Evolutionary conservation across 768 basidiomycete genomes (phyloP).

Genomic region (Boletus eberwhitei): DNA sequence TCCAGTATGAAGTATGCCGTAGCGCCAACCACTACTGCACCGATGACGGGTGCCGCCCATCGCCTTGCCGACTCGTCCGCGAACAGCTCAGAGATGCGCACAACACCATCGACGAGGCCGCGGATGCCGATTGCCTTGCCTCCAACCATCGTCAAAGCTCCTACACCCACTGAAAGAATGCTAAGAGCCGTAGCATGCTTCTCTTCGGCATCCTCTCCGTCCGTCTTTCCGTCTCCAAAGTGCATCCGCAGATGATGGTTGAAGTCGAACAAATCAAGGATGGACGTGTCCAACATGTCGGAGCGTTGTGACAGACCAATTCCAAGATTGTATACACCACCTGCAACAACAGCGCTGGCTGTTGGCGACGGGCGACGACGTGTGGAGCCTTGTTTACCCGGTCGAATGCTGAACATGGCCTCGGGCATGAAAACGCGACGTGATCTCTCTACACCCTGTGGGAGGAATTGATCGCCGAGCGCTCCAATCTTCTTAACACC

Average conservation of each 20-base stretch:
- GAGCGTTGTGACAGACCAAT: slow-evolving; percentile 75
- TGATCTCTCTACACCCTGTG: slow-evolving; percentile 75
- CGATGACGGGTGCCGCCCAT: slow-evolving; percentile 86
- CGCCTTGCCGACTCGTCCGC: slow-evolving; percentile 76
- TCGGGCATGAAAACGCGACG: slow-evolving; percentile 91
- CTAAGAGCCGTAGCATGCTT: slow-evolving; percentile 61
- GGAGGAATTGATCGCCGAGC: slow-evolving; percentile 76
- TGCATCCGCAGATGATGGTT: slow-evolving; percentile 73
- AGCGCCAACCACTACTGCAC: slow-evolving; percentile 69
- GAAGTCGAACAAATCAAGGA: slow-evolving; percentile 84
- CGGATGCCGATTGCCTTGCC: slow-evolving; percentile 77
- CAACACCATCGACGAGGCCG: slow-evolving; percentile 71
- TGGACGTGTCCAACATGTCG: slow-evolving; percentile 75
- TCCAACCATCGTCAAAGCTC: slow-evolving; percentile 87
- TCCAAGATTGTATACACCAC: slow-evolving; percentile 76
- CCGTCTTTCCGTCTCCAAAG: slow-evolving; percentile 51
- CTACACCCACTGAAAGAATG: slow-evolving; percentile 72
- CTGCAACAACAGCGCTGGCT: slow-evolving; percentile 61
- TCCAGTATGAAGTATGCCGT: slow-evolving; percentile 82
- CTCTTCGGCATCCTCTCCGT: slow-evolving; percentile 32
- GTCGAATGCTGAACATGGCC: slow-evolving; percentile 83
- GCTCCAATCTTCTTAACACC: slow-evolving; percentile 65
- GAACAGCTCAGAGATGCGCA: slow-evolving; percentile 74
- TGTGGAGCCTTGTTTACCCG: slow-evolving; percentile 38
- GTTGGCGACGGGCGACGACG: slow-evolving; percentile 34